Evolutionary conservation across 2,329 filamentous ascomycete species (phyloP), one percentile per base, ranked within the genome.

Genomic region (Mollisiaceae sp.): DNA sequence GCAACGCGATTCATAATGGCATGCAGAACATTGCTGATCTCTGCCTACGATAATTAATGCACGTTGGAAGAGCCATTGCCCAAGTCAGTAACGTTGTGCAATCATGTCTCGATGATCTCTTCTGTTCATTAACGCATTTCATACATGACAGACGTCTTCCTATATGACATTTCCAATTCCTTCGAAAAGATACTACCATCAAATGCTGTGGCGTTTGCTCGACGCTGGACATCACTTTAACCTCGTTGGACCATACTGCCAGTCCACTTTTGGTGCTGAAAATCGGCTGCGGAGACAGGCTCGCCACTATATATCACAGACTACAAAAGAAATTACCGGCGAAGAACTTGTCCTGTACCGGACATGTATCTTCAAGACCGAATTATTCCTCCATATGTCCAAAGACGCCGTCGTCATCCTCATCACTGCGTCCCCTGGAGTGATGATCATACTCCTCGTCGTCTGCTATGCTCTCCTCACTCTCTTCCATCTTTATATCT

Each of bases 351-450:
- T 52, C 38, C 56, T 27, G 20, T 22, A 47, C 39, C 15, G 41
- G 27, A 18, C 11, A 50, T 41, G 8, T 24, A n/a, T 61, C 24
- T 36, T 20, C 36, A 22, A 3, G 38, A 41, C 11, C 38, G 38
- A 41, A 57, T 78, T 83, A 95, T 79, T 97, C 93, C 80, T 99
- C 95, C 94, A 98, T 98, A 72, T 88, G 88, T 64, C 94, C 94
- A 82, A 99, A 99, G 74, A 98, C 91, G 75, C 94, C 94, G 71
- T 97, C 94, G 71, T 98, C 94, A 69, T 97, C 93, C 73, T 97
- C 94, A 73, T 96, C 92, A 77, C 89, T 90, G 68, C 90, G 86
- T 59, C 86, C 86, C 63, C 86, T 85, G 59, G 83, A 85, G 63
- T 81, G 83, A 72, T 81, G 80, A 67, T 83, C 82, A 74, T 88